A percentile compares a stretch with the other conserved stretches of the same genome.
phyloP scores from a whole-genome alignment of 495 filamentous ascomycete genomes.

The Cercophora newfieldiana region DNA sequence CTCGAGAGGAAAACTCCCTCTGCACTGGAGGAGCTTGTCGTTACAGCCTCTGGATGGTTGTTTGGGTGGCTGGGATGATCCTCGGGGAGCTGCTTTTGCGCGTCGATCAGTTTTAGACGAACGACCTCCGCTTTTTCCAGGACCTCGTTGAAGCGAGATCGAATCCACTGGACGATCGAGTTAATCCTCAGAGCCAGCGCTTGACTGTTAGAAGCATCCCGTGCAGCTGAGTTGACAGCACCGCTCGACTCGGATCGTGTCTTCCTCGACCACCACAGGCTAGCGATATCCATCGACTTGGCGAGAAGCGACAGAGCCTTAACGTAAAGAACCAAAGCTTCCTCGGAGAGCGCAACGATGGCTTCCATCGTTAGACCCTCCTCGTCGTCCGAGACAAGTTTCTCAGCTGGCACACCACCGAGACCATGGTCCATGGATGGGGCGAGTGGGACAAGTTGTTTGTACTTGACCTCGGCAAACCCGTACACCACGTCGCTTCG shows the following conservation, averaged over 20 bases:
- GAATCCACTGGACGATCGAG: constrained; percentile 91
- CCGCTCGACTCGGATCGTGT: constrained; percentile 63
- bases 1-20: constrained; percentile 56
- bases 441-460: constrained; percentile 84
- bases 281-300: constrained; percentile 95
- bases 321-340: constrained; percentile 93
- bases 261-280: constrained; percentile 84
- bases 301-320: constrained; percentile 86
- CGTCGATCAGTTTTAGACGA: constrained; percentile 79
- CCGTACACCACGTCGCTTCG: constrained; percentile 93
- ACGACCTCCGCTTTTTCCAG: constrained; percentile 93
- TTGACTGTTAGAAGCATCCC: constrained; percentile 49
- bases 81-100: constrained; percentile 77
- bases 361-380: constrained; percentile 82
- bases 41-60: constrained; percentile 60
- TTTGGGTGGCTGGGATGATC: constrained; percentile 84
- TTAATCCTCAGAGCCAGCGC: constrained; percentile 78
- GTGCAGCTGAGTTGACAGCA: constrained; percentile 42
- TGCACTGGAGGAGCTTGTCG: constrained; percentile 58
- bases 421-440: constrained; percentile 73
- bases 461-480: constrained; percentile 98
- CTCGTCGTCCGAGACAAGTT: constrained; percentile 52
- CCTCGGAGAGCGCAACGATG: constrained; percentile 82
- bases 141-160: constrained; percentile 91
- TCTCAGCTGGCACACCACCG: constrained; percentile 53